These are phyloP conservation scores for Fraxinus velutina DNA, from an alignment of 305 asterid genomes.

Conservation along the genomic window DNA sequence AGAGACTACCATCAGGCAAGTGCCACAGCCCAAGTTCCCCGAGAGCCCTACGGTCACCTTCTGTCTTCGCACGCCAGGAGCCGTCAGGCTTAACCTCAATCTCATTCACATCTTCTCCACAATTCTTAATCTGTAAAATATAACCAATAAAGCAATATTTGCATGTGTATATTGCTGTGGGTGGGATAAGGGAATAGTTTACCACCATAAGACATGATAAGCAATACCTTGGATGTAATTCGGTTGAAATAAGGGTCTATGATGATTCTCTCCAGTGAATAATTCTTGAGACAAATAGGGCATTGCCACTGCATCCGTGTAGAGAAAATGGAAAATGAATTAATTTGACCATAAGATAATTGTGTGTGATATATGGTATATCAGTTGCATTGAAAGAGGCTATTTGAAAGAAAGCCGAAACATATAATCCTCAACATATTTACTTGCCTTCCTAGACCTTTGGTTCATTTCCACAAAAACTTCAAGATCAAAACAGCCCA, in stretches of 20 bases:
- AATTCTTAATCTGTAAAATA: conserved; percentile 54
- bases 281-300: conserved; percentile 93
- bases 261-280: conserved; percentile 78
- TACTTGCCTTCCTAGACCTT: conserved; percentile 94
- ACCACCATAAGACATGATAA: conserved; percentile 1
- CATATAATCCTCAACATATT: conserved; percentile 3
- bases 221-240: conserved; percentile 69
- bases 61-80: conserved; percentile 94
- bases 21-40: conserved; percentile 95
- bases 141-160: neutral
- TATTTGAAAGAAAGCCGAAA: conserved; percentile 5
- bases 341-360: neutral
- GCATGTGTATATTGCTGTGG: neutral
- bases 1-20: conserved; percentile 75
- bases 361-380: neutral
- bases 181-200: neutral
- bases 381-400: neutral
- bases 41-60: conserved; percentile 66
- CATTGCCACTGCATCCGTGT: conserved; percentile 96
- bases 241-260: conserved; percentile 91
- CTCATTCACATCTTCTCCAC: conserved; percentile 83
- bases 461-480: conserved; percentile 96
- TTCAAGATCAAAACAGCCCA: conserved; percentile 98
- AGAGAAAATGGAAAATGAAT: neutral
- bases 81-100: conserved; percentile 98